Base-by-base conservation (phyloP, 768 basidiomycete genomes). In the Hericium coralloides region DNA sequence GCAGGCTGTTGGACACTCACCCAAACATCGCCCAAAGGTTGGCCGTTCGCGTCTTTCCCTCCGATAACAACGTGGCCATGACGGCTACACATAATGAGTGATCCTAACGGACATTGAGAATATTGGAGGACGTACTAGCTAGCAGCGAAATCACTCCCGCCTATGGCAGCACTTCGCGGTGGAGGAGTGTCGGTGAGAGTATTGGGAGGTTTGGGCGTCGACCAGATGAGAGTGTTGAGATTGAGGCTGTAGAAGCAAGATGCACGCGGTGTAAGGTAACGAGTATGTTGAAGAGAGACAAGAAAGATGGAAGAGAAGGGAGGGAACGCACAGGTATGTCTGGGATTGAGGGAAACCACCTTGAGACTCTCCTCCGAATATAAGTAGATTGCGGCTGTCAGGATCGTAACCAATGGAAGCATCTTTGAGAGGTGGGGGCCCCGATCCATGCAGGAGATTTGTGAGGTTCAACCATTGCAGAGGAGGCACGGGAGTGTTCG, bases 331-430 rank as follows among this genome's bases (percentile, higher is more conserved):
- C 88, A 89, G 73, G 65, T 81, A 87, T 1, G 88, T 90, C 60
- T 80, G 74, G 1, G 78, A 78, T 66, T 82, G 83, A 49, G 76
- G 74, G 26, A 86, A 74, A 12, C 85, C 83, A 59, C 78, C 79
- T 55, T 79, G 73, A 4, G 87, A 85, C 70, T 88, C 78, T 49
- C 89, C 89, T 52, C 89, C 89, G 64, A 89, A 91, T 53, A 91
- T 76, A 62, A 91, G 72, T 54, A 91, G 69, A 10, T 76, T 78
- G 52, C 81, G 79, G 62, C 79, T 79, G 38, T 41, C 57, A 61
- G 67, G 69, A 63, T 73, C 69, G 65, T 74, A 77, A 14, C 87
- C 89, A 61, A 92, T 82, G 37, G 84, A 77, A 7, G 87, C 81
- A 63, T 87, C 84, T 68, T 82, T 85, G 61, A 90, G 75, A 36